Conservation (phyloP, 352 stramenopile genomes). For the Globisporangium camurandrum region DNA sequence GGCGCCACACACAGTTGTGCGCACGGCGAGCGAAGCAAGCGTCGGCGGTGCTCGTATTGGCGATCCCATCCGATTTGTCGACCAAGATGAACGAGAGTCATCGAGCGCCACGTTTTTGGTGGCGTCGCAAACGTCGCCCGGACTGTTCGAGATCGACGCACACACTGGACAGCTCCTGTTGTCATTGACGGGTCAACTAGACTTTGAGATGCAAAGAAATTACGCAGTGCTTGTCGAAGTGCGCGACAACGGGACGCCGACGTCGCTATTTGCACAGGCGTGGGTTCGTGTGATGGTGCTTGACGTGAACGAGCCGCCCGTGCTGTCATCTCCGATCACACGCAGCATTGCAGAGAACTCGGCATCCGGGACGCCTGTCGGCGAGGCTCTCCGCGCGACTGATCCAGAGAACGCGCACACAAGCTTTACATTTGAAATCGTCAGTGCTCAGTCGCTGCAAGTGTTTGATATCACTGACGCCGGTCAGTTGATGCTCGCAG, state of each 20-base stretch:
- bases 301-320: slow-evolving; percentile 5
- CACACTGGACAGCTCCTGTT: slow-evolving; percentile 2
- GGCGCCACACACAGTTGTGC: background rate
- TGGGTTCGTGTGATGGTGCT: slow-evolving; percentile 5
- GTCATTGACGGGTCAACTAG: background rate
- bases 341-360: slow-evolving; percentile 6
- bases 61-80: slow-evolving; percentile 2
- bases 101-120: background rate
- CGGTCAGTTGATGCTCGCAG: slow-evolving; percentile 3
- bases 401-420: slow-evolving; percentile 3
- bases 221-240: slow-evolving; percentile 9
- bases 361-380: background rate
- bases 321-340: slow-evolving; percentile 1
- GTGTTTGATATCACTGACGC: slow-evolving; percentile 6
- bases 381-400: background rate
- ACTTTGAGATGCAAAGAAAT: slow-evolving; percentile 2
- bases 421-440: slow-evolving; percentile 5
- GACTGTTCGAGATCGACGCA: slow-evolving; percentile 3
- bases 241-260: background rate
- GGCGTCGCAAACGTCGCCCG: background rate
- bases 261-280: background rate
- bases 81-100: slow-evolving; percentile 1
- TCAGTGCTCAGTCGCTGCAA: slow-evolving; percentile 1
- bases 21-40: slow-evolving; percentile 2
- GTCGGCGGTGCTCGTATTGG: background rate